Conservation (phyloP, 176 grass and related monocot genomes). For the Panicum miliaceum region DNA sequence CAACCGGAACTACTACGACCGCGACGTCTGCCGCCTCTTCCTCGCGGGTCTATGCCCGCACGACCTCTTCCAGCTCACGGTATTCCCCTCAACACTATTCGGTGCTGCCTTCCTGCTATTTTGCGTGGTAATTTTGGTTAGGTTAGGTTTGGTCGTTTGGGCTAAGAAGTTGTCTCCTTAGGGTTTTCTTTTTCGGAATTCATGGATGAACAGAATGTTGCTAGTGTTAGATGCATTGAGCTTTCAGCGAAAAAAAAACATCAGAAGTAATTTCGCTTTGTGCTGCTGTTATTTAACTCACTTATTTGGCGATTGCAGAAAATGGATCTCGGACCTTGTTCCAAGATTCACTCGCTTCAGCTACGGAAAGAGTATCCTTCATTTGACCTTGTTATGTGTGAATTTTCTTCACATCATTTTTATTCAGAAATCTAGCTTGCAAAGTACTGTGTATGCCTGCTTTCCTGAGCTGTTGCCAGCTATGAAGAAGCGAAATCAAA, state of each 20-base stretch:
- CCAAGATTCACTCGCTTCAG: conserved; percentile 86
- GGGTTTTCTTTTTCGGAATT: neutral
- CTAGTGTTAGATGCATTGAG: neutral
- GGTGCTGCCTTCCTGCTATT: neutral
- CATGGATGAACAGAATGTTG: neutral
- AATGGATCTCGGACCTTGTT: conserved; percentile 97
- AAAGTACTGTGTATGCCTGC: neutral
- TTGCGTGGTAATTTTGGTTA: neutral
- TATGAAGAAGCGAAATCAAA: conserved; percentile 83
- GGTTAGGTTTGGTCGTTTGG: neutral
- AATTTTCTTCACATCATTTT: neutral
- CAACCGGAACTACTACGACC: conserved; percentile 92
- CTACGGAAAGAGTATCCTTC: conserved; percentile 96
- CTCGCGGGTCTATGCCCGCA: conserved; percentile 91
- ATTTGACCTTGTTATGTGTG: neutral
- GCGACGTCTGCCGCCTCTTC: conserved; percentile 95
- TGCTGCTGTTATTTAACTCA: conserved; percentile 1
- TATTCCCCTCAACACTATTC: neutral
- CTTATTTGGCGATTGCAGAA: conserved; percentile 55
- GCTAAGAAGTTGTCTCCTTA: neutral
- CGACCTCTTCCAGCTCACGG: conserved; percentile 98
- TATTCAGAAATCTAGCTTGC: neutral
- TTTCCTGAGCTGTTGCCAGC: conserved; percentile 75
- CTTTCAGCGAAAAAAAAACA: neutral
- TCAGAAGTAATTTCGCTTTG: neutral